Percentiles rank a stretch among this genome's conserved stretches.
These are phyloP conservation scores for Mucor indicus DNA, from an alignment of 371 early-diverging fungal genomes.

Conservation along the genomic window DNA sequence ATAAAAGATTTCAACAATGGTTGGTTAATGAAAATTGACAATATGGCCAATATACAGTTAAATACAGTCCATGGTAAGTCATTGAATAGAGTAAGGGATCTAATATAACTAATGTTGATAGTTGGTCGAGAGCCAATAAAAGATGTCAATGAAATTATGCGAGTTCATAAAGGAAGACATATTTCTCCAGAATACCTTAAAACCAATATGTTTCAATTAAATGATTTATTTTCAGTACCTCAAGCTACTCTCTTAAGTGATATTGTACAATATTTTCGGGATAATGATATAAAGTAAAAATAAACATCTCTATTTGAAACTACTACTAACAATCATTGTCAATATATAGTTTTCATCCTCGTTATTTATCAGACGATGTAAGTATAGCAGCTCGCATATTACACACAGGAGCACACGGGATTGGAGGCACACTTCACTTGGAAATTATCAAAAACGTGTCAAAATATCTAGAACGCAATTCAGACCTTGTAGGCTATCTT, in stretches of 20 bases:
- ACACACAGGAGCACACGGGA: conserved; percentile 46
- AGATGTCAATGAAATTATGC: conserved; percentile 45
- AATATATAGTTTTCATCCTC: conserved; percentile 52
- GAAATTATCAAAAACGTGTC: conserved; percentile 48
- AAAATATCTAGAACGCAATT: conserved; percentile 45
- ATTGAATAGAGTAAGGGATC: no score
- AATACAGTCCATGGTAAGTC: conserved; percentile 61
- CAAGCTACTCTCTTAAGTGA: conserved; percentile 61
- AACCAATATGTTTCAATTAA: conserved; percentile 58
- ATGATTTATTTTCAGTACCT: conserved; percentile 62
- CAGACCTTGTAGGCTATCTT: conserved; percentile 48
- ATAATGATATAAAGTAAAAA: conserved; percentile 42
- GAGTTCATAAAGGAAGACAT: conserved; percentile 58
- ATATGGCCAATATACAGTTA: conserved; percentile 61
- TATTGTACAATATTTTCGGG: conserved; percentile 59
- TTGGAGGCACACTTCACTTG: conserved; percentile 55
- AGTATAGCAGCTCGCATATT: conserved; percentile 50
- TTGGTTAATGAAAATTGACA: conserved; percentile 69
- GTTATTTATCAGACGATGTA: conserved; percentile 65
- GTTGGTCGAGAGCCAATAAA: conserved; percentile 53
- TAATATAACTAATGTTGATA: neutral
- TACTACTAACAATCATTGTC: neutral
- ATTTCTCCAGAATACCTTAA: conserved; percentile 53
- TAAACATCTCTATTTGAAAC: neutral
- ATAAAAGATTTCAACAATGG: conserved; percentile 61